phyloP scores from a whole-genome alignment of 2,329 filamentous ascomycete species.

The Fusarium hainanense region DNA sequence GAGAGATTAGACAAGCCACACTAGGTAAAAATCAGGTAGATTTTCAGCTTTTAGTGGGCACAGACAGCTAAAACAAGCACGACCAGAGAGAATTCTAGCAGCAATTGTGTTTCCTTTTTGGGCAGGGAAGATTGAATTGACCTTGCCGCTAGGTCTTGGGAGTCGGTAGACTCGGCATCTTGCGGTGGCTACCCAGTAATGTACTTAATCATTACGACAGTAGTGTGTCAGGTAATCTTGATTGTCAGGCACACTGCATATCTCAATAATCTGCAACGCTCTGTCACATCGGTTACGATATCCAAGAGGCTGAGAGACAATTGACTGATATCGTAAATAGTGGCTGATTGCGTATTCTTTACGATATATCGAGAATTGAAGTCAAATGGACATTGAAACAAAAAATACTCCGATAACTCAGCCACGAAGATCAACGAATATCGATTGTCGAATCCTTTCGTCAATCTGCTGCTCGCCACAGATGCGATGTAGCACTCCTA shows the following conservation, averaged over 20 bases:
- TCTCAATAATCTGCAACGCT: slow-evolving; percentile 1
- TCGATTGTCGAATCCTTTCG: slow-evolving; percentile 14
- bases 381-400: not conserved
- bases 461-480: slow-evolving; percentile 1
- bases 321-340: not conserved
- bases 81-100: slow-evolving; percentile 7
- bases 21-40: slow-evolving; percentile 25
- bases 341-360: not conserved
- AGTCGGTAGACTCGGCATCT: slow-evolving; percentile 41
- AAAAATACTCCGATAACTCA: slow-evolving; percentile 11
- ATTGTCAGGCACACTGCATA: slow-evolving; percentile 19
- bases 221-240: slow-evolving; percentile 35
- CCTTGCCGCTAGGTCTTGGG: slow-evolving; percentile 18
- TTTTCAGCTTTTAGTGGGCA: not conserved
- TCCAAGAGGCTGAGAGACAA: slow-evolving; percentile 15
- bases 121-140: slow-evolving; percentile 12
- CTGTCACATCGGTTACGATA: slow-evolving; percentile 5
- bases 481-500: not conserved
- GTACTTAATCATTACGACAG: slow-evolving; percentile 29
- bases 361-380: slow-evolving; percentile 30
- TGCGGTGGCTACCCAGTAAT: slow-evolving; percentile 11
- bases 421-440: slow-evolving; percentile 30
- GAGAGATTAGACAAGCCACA: slow-evolving; percentile 15
- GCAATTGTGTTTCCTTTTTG: slow-evolving; percentile 23
- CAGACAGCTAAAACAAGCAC: slow-evolving; percentile 8